Evolutionary conservation across 208 protist species (phyloP).

Genomic region (Crithidia fasciculata): DNA sequence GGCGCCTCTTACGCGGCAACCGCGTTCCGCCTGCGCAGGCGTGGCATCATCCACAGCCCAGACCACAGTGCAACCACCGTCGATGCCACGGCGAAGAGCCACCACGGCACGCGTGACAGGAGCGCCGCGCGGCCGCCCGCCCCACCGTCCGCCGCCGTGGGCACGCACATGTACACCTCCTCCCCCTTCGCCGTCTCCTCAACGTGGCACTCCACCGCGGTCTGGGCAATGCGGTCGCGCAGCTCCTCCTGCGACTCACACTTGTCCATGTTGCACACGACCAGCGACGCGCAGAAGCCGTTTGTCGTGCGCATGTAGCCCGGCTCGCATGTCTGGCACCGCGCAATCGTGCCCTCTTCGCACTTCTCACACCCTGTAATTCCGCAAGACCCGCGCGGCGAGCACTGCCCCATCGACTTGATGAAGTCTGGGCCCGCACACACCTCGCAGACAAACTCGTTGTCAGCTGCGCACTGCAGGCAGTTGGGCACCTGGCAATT

Average conservation of each 20-base stretch:
- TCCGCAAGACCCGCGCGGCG: conserved; percentile 17
- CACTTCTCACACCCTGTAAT: conserved; percentile 20
- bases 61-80: background rate
- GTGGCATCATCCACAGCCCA: background rate
- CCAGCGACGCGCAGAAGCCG: conserved; percentile 18
- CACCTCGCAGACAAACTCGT: conserved; percentile 22
- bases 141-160: background rate
- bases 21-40: background rate
- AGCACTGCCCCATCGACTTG: conserved; percentile 17
- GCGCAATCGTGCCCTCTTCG: conserved; percentile 11
- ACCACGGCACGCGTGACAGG: conserved; percentile 9
- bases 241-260: conserved; percentile 11
- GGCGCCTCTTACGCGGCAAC: background rate
- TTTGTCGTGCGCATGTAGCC: conserved; percentile 22
- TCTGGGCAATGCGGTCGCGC: conserved; percentile 7
- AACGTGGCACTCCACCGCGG: conserved; percentile 3
- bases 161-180: conserved; percentile 11
- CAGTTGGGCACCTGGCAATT: conserved; percentile 28
- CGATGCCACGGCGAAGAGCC: background rate
- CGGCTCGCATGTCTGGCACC: conserved; percentile 10
- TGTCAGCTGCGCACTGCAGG: background rate
- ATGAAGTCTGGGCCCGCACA: conserved; percentile 13
- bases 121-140: background rate
- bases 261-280: conserved; percentile 25
- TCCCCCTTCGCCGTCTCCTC: conserved; percentile 2